Evolutionary conservation across 2,329 filamentous ascomycete genomes (phyloP).

Genomic region (Blastomyces parvus): DNA sequence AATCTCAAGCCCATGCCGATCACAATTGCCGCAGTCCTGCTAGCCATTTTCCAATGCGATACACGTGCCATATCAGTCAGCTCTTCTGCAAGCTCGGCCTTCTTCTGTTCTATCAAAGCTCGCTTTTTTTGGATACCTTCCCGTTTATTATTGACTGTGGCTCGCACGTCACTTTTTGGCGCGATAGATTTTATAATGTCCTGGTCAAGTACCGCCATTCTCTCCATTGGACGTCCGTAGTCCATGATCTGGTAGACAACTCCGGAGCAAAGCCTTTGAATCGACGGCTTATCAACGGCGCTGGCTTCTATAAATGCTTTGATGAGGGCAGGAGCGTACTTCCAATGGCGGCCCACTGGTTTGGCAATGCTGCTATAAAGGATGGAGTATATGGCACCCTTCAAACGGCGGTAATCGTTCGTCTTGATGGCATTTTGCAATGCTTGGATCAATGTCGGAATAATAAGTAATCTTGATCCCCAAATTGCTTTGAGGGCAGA

Average conservation of each 20-base stretch:
- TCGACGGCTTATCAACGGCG: constrained; percentile 83
- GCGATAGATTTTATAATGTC: constrained; percentile 61
- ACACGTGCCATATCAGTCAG: constrained; percentile 65
- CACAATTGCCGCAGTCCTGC: constrained; percentile 78
- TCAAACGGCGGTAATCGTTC: constrained; percentile 82
- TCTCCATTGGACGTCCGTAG: constrained; percentile 79
- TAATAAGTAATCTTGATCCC: constrained; percentile 77
- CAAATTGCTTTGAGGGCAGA: constrained; percentile 87
- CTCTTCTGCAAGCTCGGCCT: constrained; percentile 69
- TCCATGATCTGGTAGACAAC: constrained; percentile 81
- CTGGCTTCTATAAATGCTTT: constrained; percentile 82
- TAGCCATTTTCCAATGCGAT: constrained; percentile 95
- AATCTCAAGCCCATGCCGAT: constrained; percentile 88
- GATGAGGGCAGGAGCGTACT: constrained; percentile 83
- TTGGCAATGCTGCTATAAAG: constrained; percentile 81
- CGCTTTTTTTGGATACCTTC: constrained; percentile 67
- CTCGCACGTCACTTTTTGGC: constrained; percentile 55
- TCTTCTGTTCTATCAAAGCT: constrained; percentile 69
- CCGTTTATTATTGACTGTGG: constrained; percentile 55
- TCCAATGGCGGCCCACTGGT: constrained; percentile 85
- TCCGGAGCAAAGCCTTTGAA: constrained; percentile 75
- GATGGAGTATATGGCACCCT: constrained; percentile 85
- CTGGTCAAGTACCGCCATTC: constrained; percentile 72
- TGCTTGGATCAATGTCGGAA: constrained; percentile 72
- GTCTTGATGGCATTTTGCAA: constrained; percentile 68